phyloP scores from a whole-genome alignment of 2,329 filamentous ascomycete genomes.

The Pseudocercospora fuligena region DNA sequence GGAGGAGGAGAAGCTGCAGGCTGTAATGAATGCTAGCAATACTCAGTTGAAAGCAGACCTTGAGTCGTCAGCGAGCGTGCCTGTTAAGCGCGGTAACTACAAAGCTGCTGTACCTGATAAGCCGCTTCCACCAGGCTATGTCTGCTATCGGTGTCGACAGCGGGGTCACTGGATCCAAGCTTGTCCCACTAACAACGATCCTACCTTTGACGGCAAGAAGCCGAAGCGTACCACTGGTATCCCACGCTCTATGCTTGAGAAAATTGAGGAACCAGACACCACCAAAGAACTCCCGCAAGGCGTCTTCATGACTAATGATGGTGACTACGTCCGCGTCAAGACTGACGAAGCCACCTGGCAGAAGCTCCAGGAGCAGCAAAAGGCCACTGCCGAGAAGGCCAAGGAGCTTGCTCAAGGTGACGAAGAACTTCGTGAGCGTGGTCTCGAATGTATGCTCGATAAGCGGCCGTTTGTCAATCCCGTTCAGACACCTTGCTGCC shows the following conservation, averaged over 20 bases:
- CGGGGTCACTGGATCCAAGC: constrained; percentile 98
- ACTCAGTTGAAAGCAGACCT: constrained; percentile 94
- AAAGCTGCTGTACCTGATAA: constrained; percentile 88
- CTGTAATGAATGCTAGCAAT: constrained; percentile 87
- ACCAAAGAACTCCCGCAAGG: constrained; percentile 75
- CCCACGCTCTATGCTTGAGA: constrained; percentile 91
- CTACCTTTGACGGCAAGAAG: constrained; percentile 89
- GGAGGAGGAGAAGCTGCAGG: constrained; percentile 91
- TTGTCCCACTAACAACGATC: constrained; percentile 97
- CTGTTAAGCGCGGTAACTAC: constrained; percentile 42
- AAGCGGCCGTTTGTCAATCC: constrained; percentile 98
- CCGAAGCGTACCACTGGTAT: constrained; percentile 98
- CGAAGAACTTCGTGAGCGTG: constrained; percentile 85
- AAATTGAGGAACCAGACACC: constrained; percentile 87
- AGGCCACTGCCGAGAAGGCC: constrained; percentile 75
- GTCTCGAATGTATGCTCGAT: constrained; percentile 93
- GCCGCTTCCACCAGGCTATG: constrained; percentile 89
- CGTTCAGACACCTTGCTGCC: constrained; percentile 98
- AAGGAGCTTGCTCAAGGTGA: constrained; percentile 78
- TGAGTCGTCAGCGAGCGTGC: constrained; percentile 84
- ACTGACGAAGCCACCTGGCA: constrained; percentile 97
- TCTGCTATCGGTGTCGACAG: constrained; percentile 94
- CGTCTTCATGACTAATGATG: constrained; percentile 97
- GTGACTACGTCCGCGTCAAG: constrained; percentile 95
- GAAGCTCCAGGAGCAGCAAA: constrained; percentile 92